Evolutionary conservation across 176 grass and related monocot species (phyloP).

Genomic region (Oryza glaberrima): DNA sequence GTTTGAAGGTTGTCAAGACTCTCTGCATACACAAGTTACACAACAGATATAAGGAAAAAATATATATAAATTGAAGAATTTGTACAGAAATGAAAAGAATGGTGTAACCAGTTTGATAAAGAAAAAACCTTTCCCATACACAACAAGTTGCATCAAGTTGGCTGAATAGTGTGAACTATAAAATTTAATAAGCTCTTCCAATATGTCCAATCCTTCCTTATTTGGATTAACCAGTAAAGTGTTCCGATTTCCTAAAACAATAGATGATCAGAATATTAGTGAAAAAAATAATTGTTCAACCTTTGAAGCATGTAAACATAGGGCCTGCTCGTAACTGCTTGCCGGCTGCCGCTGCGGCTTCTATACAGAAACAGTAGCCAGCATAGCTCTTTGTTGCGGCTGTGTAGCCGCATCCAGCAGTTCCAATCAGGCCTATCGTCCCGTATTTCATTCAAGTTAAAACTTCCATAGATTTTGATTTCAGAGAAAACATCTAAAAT

Average conservation of each 20-base stretch:
- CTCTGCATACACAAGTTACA: constrained; percentile 48
- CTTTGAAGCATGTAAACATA: constrained; percentile 25
- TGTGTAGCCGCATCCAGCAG: too few species aligned
- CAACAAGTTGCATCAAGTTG: constrained; percentile 95
- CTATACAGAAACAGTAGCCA: too few species aligned
- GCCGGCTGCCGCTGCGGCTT: too few species aligned
- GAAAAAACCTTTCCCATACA: constrained; percentile 87
- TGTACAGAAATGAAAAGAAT: constrained; percentile 40
- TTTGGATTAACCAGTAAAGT: constrained; percentile 90
- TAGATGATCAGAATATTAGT: constrained; percentile 14
- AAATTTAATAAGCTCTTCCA: constrained; percentile 85
- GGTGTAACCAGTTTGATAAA: constrained; percentile 12
- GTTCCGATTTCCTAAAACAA: constrained; percentile 85
- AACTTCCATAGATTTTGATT: constrained; percentile 15
- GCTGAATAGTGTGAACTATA: constrained; percentile 94
- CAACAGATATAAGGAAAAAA: constrained; percentile 10
- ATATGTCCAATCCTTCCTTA: constrained; percentile 87
- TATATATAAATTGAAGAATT: not conserved
- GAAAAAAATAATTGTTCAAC: constrained; percentile 6
- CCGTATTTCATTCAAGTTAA: not conserved
- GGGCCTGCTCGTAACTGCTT: too few species aligned
- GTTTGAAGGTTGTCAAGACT: constrained; percentile 76
- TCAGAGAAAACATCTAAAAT: constrained; percentile 18
- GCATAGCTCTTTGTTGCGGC: too few species aligned
- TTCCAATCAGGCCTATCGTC: not conserved